These are phyloP conservation scores for Aspergillus sclerotiicarbonarius DNA, from an alignment of 495 filamentous ascomycete species.

Conservation along the genomic window DNA sequence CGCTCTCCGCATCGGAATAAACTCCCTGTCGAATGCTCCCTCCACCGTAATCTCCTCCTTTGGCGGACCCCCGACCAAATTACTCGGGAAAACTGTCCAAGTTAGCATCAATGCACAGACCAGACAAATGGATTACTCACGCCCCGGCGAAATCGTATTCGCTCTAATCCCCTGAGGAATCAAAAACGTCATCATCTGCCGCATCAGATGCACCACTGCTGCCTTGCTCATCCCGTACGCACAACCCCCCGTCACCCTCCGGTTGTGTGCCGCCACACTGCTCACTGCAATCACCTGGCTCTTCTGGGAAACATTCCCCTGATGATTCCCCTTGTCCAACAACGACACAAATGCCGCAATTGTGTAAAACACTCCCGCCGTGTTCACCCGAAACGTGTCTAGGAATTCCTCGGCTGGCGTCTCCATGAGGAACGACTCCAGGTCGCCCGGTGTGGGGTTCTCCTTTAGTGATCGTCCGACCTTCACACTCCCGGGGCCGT, in stretches of 20 bases:
- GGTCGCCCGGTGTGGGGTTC: constrained; percentile 5
- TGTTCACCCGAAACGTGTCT: constrained; percentile 56
- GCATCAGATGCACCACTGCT: constrained; percentile 60
- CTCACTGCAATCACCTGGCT: constrained; percentile 53
- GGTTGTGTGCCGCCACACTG: constrained; percentile 55
- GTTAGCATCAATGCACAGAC: not conserved
- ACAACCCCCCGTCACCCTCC: constrained; percentile 51
- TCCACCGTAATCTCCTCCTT: constrained; percentile 18
- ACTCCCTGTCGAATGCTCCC: constrained; percentile 37
- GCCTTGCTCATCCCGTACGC: constrained; percentile 65
- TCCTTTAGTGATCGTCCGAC: not conserved
- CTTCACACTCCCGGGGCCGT: not conserved
- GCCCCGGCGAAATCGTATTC: constrained; percentile 62
- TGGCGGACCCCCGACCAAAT: not conserved
- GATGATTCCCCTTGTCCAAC: constrained; percentile 58
- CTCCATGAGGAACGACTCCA: not conserved
- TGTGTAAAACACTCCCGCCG: constrained; percentile 58
- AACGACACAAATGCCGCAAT: constrained; percentile 61
- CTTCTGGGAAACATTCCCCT: constrained; percentile 20
- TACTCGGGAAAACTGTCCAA: not conserved
- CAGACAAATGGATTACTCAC: constrained; percentile 40
- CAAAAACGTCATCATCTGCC: constrained; percentile 51
- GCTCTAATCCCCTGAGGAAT: constrained; percentile 57
- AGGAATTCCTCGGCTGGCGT: constrained; percentile 46
- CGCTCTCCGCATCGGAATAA: constrained; percentile 49